Evolutionary conservation across 1,139 yeast species (phyloP), one percentile per base, ranked within the genome.

Genomic region (Geotrichum phurueaensis): DNA sequence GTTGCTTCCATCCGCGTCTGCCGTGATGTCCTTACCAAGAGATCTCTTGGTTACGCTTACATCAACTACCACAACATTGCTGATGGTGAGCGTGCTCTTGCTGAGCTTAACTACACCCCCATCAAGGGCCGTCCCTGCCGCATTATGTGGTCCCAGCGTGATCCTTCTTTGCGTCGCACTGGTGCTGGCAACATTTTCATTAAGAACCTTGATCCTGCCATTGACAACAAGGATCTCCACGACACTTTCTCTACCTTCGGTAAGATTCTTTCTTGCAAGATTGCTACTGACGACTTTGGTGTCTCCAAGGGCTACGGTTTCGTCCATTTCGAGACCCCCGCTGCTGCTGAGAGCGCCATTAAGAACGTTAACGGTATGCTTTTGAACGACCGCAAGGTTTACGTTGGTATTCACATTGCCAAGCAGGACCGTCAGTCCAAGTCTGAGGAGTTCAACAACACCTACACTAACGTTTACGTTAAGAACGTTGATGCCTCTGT

Each of bases 121-220:
- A 86, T 94, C 79, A 94, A 92, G 79, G 98, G 97, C 74, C 91
- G 89, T 75, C 94, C 97, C 72, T 91, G 98, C 81, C 92, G 99
- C 80, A 94, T 94, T 81, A 95, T 95, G 99, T 92, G 98, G 97
- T 91, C 98, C 69, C 99, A 95, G 83, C 90, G 99, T 81, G 98
- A 94, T 77, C 99, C 99, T 67, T 84, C 97, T 67, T 78, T 87
- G 72, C 89, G 99, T 84, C 90, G 89, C 83, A 87, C 88, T 74
- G 98, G 98, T 76, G 89, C 90, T 68, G 97, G 97, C 74, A 94
- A 94, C 84, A 87, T 95, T 69, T 94, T 89, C 84, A 94, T 94
- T 82, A 94, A 94, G 86, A 95, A 94, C 85, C 86, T 94, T 80
- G 97, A 94, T 78, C 96, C 97, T 64, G 96, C 92, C 73, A 94